Conservation (phyloP, 148 eudicot species). For the Dysphania ambrosioides region DNA sequence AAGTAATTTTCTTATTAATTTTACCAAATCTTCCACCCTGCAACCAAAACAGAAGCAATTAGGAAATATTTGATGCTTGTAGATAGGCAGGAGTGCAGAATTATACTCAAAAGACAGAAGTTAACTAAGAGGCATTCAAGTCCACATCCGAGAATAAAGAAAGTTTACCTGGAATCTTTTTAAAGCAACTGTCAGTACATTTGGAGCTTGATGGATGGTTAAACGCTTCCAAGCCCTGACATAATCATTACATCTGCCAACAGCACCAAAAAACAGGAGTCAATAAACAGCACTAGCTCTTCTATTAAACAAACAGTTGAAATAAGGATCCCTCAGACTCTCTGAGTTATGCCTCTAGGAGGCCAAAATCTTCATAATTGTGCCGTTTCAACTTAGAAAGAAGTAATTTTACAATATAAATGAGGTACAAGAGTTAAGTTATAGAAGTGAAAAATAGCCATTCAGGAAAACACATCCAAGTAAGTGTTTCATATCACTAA, state of each 20-base stretch:
- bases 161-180: slow-evolving; percentile 86
- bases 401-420: not conserved
- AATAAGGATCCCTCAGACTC: not conserved
- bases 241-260: slow-evolving; percentile 84
- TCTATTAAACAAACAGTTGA: not conserved
- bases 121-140: not conserved
- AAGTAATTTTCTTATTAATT: slow-evolving; percentile 79
- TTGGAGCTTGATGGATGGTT: slow-evolving; percentile 65
- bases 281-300: slow-evolving; percentile 2
- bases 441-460: not conserved
- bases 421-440: not conserved
- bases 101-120: not conserved
- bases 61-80: not conserved
- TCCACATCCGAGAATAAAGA: not conserved
- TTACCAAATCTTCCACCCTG: slow-evolving; percentile 98
- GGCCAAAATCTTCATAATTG: not conserved
- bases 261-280: not conserved
- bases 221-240: slow-evolving; percentile 88
- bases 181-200: slow-evolving; percentile 85
- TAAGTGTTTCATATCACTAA: not conserved
- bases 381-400: not conserved
- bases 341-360: not conserved
- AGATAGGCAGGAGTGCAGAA: not conserved
- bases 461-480: not conserved
- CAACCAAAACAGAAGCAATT: slow-evolving; percentile 18